Evolutionary conservation across 768 basidiomycete genomes (phyloP).

Genomic region (Leccinellum rugosiceps): DNA sequence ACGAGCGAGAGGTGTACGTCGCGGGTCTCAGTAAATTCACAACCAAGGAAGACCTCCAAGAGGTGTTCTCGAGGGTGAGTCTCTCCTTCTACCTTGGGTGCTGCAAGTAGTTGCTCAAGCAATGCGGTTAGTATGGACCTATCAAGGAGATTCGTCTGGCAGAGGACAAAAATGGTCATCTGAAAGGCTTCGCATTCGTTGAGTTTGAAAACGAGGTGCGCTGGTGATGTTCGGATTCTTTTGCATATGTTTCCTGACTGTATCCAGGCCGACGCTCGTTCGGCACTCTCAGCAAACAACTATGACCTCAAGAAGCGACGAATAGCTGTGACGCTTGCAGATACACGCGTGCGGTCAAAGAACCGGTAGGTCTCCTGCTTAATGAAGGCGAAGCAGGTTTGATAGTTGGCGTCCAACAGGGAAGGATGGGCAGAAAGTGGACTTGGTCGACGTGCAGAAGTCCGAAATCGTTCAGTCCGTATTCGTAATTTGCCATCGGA

Average conservation of each 20-base stretch:
- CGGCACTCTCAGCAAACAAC: slow-evolving; percentile 79
- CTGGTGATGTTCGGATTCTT: neutral
- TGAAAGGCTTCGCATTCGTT: slow-evolving; percentile 88
- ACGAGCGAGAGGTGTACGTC: slow-evolving; percentile 84
- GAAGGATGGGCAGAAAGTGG: slow-evolving; percentile 51
- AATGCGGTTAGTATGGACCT: slow-evolving; percentile 61
- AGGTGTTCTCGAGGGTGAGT: slow-evolving; percentile 73
- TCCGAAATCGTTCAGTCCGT: slow-evolving; percentile 68
- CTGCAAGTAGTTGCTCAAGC: slow-evolving; percentile 3
- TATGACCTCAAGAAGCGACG: slow-evolving; percentile 86
- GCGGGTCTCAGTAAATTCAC: slow-evolving; percentile 80
- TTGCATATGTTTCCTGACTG: neutral
- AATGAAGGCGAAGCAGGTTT: neutral
- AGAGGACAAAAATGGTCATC: slow-evolving; percentile 62
- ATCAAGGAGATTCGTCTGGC: slow-evolving; percentile 82
- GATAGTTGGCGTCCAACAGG: slow-evolving; percentile 24
- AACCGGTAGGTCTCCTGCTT: slow-evolving; percentile 42
- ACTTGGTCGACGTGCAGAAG: slow-evolving; percentile 51
- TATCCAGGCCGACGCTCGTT: slow-evolving; percentile 61
- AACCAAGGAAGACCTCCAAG: slow-evolving; percentile 72
- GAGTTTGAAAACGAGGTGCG: slow-evolving; percentile 82
- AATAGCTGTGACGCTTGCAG: slow-evolving; percentile 84
- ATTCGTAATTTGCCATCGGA: slow-evolving; percentile 69
- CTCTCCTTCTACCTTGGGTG: neutral
- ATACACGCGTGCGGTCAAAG: slow-evolving; percentile 59